Conservation (phyloP, 768 basidiomycete genomes). For the Guyanaporus albipodus region DNA sequence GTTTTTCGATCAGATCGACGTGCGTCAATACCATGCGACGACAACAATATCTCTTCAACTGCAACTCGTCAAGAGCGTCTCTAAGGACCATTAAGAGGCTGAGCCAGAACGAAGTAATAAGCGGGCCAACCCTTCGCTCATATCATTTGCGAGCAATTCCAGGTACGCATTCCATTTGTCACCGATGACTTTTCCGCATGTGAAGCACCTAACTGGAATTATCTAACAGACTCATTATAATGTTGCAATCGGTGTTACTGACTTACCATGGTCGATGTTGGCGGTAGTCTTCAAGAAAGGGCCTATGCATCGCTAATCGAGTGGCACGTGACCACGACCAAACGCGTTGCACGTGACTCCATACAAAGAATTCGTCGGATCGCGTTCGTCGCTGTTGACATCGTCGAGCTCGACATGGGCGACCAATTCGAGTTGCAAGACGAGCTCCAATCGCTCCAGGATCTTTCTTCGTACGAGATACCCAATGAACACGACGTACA, state of each 20-base stretch:
- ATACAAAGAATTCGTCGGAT: constrained; percentile 1
- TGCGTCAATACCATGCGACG: constrained; percentile 96
- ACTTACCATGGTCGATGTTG: constrained; percentile 24
- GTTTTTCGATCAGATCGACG: constrained; percentile 96
- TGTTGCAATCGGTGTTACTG: too few relatives aligned
- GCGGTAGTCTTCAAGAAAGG: neutral
- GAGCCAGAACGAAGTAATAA: neutral
- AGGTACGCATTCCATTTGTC: constrained; percentile 94
- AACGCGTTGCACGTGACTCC: constrained; percentile 31
- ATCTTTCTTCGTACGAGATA: constrained; percentile 60
- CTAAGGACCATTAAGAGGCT: constrained; percentile 36
- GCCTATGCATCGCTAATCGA: too few relatives aligned
- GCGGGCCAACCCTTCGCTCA: constrained; percentile 77
- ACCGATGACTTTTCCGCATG: constrained; percentile 95
- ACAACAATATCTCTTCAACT: constrained; percentile 93
- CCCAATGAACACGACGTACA: constrained; percentile 62
- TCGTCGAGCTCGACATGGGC: constrained; percentile 30
- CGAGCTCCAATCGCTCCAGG: constrained; percentile 63
- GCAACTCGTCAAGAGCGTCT: constrained; percentile 84
- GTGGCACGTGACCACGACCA: constrained; percentile 33
- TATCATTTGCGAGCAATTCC: constrained; percentile 72
- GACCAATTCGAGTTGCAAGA: constrained; percentile 72
- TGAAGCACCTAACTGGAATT: constrained; percentile 93
- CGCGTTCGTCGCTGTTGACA: constrained; percentile 5
- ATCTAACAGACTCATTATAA: constrained; percentile 49